phyloP scores from a whole-genome alignment of 176 grass and related monocot species.

The Carex littledalei region DNA sequence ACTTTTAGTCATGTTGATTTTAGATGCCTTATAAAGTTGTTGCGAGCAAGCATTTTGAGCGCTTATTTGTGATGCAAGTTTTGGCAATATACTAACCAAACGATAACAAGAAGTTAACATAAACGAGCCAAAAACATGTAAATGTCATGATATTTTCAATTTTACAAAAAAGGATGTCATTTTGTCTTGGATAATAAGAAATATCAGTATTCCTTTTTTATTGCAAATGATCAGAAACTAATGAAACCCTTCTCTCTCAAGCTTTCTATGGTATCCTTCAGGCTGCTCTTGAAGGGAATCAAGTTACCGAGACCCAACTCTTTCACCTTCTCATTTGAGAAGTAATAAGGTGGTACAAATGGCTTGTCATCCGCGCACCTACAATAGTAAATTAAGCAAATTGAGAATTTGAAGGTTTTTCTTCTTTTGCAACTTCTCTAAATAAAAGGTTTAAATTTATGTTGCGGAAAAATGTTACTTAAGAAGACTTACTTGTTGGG shows the following conservation, averaged over 20 bases:
- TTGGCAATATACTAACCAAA: no score
- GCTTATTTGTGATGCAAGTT: no score
- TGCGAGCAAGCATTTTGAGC: no score
- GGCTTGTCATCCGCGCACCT: constrained; percentile 29
- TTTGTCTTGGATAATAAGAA: constrained; percentile 21
- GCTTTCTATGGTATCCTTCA: constrained; percentile 32
- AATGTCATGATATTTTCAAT: neutral
- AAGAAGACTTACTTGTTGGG: constrained; percentile 16
- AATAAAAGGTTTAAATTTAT: neutral
- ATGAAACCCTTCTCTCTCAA: constrained; percentile 30
- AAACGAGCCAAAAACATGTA: neutral
- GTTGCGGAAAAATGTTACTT: neutral
- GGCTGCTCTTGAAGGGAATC: constrained; percentile 6
- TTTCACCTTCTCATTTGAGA: constrained; percentile 9
- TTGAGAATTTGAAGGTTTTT: neutral
- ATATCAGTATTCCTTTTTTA: neutral
- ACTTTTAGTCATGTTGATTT: no score
- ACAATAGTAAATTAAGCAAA: neutral
- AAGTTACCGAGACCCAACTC: constrained; percentile 17
- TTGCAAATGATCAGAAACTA: constrained; percentile 7
- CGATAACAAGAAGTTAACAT: neutral
- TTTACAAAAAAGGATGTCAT: constrained; percentile 28
- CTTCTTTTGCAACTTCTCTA: neutral
- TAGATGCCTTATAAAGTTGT: no score
- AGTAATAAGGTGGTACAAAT: neutral